phyloP scores from a whole-genome alignment of 202 grass and related monocot species.

The Bolboschoenoplectus hybrid region DNA sequence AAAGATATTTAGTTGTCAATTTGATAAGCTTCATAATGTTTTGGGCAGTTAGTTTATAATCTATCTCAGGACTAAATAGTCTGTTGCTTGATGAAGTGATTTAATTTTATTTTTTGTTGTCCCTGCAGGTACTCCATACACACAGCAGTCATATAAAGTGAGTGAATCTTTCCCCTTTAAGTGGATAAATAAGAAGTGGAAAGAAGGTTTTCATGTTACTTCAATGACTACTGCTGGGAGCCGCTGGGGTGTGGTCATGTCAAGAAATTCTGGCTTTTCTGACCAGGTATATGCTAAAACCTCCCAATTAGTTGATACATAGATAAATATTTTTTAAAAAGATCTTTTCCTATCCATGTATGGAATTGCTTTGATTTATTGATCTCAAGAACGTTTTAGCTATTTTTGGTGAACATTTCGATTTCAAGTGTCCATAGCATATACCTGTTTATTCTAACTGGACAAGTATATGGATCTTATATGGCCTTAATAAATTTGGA shows the following conservation, averaged over 20 bases:
- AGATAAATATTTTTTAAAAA: background rate
- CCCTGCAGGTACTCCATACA: constrained; percentile 83
- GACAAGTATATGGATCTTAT: background rate
- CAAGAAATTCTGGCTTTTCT: constrained; percentile 89
- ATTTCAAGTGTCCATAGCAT: background rate
- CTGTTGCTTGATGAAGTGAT: constrained; percentile 11
- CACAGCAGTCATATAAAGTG: constrained; percentile 98
- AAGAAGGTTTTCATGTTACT: constrained; percentile 98
- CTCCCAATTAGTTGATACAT: background rate
- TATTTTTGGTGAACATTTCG: background rate
- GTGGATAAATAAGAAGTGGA: constrained; percentile 99
- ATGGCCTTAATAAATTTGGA: background rate
- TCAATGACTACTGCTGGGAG: constrained; percentile 94
- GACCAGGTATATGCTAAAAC: constrained; percentile 65
- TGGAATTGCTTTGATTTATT: background rate
- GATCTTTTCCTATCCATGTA: background rate
- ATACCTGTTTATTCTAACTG: background rate
- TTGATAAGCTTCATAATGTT: background rate
- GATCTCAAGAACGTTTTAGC: background rate
- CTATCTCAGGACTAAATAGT: background rate
- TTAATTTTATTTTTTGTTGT: constrained; percentile 20
- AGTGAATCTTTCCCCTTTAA: constrained; percentile 98
- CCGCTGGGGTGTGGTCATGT: constrained; percentile 97
- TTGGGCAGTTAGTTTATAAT: background rate
- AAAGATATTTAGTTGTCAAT: background rate